Evolutionary conservation across 306 rosid species (phyloP).

Genomic region (Pterocarpus macrocarpus): DNA sequence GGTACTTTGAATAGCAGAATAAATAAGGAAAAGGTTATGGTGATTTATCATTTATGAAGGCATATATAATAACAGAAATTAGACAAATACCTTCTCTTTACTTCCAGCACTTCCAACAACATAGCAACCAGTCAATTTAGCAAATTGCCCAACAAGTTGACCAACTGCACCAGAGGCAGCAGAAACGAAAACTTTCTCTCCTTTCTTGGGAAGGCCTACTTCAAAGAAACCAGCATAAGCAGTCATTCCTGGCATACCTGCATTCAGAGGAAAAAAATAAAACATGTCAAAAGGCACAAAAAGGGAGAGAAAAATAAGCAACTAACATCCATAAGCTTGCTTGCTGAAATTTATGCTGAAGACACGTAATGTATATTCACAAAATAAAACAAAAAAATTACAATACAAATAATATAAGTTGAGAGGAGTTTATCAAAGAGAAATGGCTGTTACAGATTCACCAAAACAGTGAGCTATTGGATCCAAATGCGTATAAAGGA

Average conservation of each 20-base stretch:
- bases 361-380: neutral
- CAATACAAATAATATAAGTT: neutral
- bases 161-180: conserved; percentile 57
- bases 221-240: conserved; percentile 55
- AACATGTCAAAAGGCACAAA: neutral
- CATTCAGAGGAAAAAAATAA: neutral
- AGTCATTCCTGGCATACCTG: conserved; percentile 63
- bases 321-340: conserved; percentile 12
- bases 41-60: neutral
- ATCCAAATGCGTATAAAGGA: neutral
- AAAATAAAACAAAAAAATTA: neutral
- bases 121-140: conserved; percentile 45
- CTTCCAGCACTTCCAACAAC: conserved; percentile 65
- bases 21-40: neutral
- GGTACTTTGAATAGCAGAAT: neutral
- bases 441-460: neutral
- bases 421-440: neutral
- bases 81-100: conserved; percentile 51
- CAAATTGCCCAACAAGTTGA: conserved; percentile 54
- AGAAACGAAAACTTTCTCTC: conserved; percentile 54
- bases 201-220: conserved; percentile 51
- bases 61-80: neutral
- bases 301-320: neutral
- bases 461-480: neutral
- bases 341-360: neutral